These are phyloP conservation scores for Spinellus fusiger DNA, from an alignment of 192 early-diverging fungal genomes.

Conservation along the genomic window DNA sequence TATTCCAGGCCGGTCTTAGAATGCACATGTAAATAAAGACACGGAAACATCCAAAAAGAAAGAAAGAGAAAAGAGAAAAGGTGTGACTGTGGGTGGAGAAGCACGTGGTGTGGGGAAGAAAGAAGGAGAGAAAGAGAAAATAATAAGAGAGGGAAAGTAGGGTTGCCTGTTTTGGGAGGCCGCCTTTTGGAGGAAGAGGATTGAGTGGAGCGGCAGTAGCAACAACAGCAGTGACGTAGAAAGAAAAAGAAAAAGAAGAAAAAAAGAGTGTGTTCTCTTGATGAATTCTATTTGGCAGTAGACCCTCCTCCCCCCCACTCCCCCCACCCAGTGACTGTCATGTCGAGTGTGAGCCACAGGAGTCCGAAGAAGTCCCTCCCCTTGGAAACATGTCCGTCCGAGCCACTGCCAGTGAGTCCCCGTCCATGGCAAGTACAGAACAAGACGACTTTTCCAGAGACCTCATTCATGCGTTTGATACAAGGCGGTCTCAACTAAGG, in stretches of 20 bases:
- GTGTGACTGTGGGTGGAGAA: no score
- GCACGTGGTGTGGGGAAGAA: no score
- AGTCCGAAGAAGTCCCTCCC: neutral
- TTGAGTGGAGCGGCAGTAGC: no score
- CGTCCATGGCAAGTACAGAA: neutral
- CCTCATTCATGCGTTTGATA: slow-evolving; percentile 23
- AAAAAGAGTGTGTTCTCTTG: neutral
- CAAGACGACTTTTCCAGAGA: slow-evolving; percentile 20
- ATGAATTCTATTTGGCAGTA: neutral
- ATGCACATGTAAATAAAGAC: no score
- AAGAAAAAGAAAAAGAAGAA: neutral
- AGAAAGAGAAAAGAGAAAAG: no score
- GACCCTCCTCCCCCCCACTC: neutral
- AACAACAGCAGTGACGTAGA: no score
- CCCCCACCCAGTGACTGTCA: neutral
- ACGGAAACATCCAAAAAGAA: no score
- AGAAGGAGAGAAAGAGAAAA: no score
- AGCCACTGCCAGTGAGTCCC: neutral
- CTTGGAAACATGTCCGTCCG: neutral
- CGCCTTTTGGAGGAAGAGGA: no score
- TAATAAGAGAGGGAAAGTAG: no score
- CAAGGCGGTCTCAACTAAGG: slow-evolving; percentile 14
- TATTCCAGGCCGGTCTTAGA: neutral
- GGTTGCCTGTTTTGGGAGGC: no score
- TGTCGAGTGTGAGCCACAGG: slow-evolving; percentile 2